Conservation (phyloP, 2,329 filamentous ascomycete species). For the Fusarium proliferatum region DNA sequence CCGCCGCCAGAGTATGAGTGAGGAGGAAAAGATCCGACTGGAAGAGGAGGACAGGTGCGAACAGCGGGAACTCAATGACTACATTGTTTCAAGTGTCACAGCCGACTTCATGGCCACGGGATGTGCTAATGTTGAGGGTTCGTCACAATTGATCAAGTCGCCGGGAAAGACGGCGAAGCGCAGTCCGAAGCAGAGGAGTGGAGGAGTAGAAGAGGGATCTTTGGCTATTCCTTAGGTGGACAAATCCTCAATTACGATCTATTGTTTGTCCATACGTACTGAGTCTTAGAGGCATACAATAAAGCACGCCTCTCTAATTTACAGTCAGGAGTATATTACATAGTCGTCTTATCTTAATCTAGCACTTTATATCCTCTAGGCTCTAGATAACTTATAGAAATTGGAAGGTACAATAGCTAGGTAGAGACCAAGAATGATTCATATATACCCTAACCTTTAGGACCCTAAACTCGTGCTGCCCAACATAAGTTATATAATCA, state of each 20-base stretch:
- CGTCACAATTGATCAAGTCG: neutral
- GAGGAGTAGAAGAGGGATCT: neutral
- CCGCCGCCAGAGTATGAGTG: neutral
- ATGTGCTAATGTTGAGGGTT: accelerated
- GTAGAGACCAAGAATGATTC: neutral
- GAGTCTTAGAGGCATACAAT: neutral
- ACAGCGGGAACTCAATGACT: neutral
- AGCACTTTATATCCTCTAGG: neutral
- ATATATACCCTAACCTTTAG: neutral
- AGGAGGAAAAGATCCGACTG: neutral
- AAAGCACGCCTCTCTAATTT: neutral
- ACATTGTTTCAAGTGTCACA: neutral
- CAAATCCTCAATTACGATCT: neutral
- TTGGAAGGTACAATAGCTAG: neutral
- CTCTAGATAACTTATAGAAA: neutral
- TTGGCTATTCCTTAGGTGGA: neutral
- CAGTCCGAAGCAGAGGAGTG: neutral
- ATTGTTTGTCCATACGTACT: neutral
- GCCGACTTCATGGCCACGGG: neutral
- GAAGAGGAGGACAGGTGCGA: neutral
- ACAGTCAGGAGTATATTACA: accelerated
- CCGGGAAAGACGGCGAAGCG: neutral
- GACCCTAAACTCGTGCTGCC: neutral
- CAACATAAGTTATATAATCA: neutral
- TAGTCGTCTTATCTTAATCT: neutral